These are phyloP conservation scores for Auriscalpium microsporum DNA, from an alignment of 768 basidiomycete species.

Conservation along the genomic window DNA sequence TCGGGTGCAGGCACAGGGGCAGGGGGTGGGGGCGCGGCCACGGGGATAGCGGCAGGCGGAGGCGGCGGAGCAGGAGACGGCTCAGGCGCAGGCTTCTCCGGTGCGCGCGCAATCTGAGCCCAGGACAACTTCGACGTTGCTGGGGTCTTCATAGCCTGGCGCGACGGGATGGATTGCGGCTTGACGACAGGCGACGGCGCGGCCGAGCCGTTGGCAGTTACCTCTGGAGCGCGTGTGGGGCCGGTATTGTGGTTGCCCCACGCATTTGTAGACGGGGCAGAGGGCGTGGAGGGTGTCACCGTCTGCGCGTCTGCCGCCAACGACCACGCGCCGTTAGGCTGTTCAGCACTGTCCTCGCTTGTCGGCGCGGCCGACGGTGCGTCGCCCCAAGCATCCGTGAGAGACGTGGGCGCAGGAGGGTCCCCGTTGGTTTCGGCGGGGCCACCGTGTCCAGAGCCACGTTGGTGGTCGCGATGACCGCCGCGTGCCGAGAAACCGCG, in stretches of 20 bases:
- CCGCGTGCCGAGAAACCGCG: conserved; percentile 39
- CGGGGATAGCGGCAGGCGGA: conserved; percentile 22
- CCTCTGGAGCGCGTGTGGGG: conserved; percentile 3
- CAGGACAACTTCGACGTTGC: conserved; percentile 75
- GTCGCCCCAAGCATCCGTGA: conserved; percentile 22
- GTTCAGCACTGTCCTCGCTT: not conserved
- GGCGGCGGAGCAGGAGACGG: no score
- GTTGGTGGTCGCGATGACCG: conserved; percentile 32
- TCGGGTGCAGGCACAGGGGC: conserved; percentile 16
- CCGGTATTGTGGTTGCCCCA: conserved; percentile 16
- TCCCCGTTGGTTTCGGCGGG: conserved; percentile 9
- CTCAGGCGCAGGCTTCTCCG: conserved; percentile 52
- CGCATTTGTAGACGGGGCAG: conserved; percentile 22
- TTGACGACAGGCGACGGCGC: conserved; percentile 25
- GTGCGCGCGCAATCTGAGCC: conserved; percentile 74
- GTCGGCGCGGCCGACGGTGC: conserved; percentile 21
- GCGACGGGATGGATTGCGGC: conserved; percentile 15
- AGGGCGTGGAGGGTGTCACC: conserved; percentile 19
- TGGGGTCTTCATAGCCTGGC: conserved; percentile 41
- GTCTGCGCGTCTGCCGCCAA: conserved; percentile 22
- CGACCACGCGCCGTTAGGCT: conserved; percentile 12
- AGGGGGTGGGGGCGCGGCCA: conserved; percentile 16
- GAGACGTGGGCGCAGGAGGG: not conserved
- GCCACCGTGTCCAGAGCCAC: conserved; percentile 30
- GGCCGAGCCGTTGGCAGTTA: conserved; percentile 20